Evolutionary conservation across 1,284 basidiomycete genomes (phyloP), one percentile per base, ranked within the genome.

Genomic region (Pascua guehoae): DNA sequence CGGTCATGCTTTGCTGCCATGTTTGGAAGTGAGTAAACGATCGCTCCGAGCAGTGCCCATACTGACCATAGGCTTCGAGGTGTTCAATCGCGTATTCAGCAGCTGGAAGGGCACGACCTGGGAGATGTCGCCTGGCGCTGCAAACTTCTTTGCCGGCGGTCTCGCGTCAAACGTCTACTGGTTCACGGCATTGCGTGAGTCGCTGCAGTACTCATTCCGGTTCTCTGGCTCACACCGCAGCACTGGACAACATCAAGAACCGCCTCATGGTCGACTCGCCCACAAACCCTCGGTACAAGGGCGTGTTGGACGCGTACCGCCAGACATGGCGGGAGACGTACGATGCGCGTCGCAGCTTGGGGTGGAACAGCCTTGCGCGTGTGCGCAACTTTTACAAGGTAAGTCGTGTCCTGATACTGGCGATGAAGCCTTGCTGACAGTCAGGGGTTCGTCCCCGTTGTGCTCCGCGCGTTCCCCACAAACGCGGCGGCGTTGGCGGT

Each of bases 401-500:
- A 52, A 62, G 75, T 68, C 2, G 10, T 12, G 41, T n/a, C 41
- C 12, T 8, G 41, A 41, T 8, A n/a, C 3, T 41, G 17, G 37
- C 41, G 1, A 14, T 12, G 24, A 18, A 7, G 41, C 12, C 1
- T 42, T 42, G 53, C 59, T 62, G 61, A 64, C 58, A 1, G 11
- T 14, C 50, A 77, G 74, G 76, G 76, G 10, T 72, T 74, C 43
- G 67, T 76, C 1, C 76, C 76, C 8, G 74, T 76, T 24, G 71
- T 71, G 1, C 57, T 78, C 10, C 57, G 76, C 32, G 76, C 76
- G 2, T 76, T 76, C 61, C 76, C 76, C 1, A 76, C 75, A 0
- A 78, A 78, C 54, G 76, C 76, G 5, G 74, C 76, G 8, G 76
- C 76, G 10, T 60, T 78, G 42, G 70, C 73, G 3, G 76, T 78